Conservation (phyloP, 192 early-diverging fungal genomes). For the Gamsiella multidivaricata region DNA sequence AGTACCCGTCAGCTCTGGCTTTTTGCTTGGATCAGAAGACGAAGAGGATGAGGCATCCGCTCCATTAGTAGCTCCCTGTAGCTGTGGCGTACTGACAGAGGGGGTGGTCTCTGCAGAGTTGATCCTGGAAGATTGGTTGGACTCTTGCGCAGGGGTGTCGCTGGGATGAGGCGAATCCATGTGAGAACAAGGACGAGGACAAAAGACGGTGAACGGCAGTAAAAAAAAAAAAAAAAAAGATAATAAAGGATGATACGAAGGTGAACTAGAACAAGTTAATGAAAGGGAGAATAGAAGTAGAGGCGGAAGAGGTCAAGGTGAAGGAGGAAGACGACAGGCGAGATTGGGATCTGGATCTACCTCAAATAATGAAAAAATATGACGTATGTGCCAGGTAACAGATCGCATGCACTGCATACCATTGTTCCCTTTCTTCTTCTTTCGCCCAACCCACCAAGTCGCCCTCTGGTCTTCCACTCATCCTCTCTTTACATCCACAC, state of each 20-base stretch:
- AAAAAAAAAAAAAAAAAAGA: neutral
- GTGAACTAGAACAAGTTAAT: neutral
- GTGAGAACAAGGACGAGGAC: neutral
- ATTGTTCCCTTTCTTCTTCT: too few species aligned
- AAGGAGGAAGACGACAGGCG: neutral
- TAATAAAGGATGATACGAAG: neutral
- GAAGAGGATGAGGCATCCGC: neutral
- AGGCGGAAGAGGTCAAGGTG: neutral
- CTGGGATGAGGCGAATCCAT: constrained; percentile 42
- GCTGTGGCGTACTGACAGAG: constrained; percentile 2
- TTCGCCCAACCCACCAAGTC: neutral
- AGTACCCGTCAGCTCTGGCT: neutral
- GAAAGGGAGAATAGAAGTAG: neutral
- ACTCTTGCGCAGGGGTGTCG: constrained; percentile 24
- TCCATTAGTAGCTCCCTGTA: neutral
- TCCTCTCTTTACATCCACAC: neutral
- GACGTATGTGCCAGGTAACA: neutral
- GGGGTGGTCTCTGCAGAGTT: constrained; percentile 26
- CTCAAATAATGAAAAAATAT: too few species aligned
- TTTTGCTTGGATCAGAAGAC: constrained; percentile 10
- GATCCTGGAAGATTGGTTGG: constrained; percentile 22
- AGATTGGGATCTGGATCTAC: too few species aligned
- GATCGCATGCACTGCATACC: constrained; percentile 6
- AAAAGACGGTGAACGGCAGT: neutral
- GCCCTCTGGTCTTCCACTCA: neutral